Base-by-base conservation (phyloP, 331 rosid genomes). In the Stylosanthes scabra region DNA sequence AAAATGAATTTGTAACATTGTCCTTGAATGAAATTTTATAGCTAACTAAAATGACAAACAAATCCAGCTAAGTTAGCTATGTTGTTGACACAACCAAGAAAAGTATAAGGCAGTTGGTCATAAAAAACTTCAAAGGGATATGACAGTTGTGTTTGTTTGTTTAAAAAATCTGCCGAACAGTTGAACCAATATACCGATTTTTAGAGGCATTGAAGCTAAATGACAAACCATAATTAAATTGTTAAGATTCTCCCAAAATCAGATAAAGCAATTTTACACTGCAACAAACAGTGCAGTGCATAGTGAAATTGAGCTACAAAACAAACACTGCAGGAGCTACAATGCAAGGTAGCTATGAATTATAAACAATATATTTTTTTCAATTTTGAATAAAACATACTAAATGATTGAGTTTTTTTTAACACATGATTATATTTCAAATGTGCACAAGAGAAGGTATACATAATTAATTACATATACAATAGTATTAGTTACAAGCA, bases 61-160 rank as follows among this genome's bases (percentile, higher is more conserved):
- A 61, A 50, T 78, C 15, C 74, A 47, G 56, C 49, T 42, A 75
- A 55, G 25, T 71, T 66, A 55, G 54, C 40, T 12, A 14, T 64
- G 69, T n/a, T 31, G 70, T 34, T 25, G 71, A 80, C 45, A 74
- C 72, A 78, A 69, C 73, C 88, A 9, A 63, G 64, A 74, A 44
- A 51, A 20, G 7, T 39, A 63, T 61, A 27, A 27, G n/a, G 56
- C 7, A 34, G 12, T 54, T 45, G 14, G 46, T 49, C 29, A 57
- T 45, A 16, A 29, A 16, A 70, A 70, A 29, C 27, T 55, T 44
- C 16, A 29, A 14, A 29, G 58, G 50, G 27, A 40, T 44, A 46
- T 45, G 2, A 20, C 34, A 47, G 6, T 42, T 54, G 9, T 11
- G 50, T 16, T 37, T 59, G 50, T 16, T 37, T 59, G 57, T 11